Conservation (phyloP, 805 yeast genomes). For the Saccharomycopsis schoenii region DNA sequence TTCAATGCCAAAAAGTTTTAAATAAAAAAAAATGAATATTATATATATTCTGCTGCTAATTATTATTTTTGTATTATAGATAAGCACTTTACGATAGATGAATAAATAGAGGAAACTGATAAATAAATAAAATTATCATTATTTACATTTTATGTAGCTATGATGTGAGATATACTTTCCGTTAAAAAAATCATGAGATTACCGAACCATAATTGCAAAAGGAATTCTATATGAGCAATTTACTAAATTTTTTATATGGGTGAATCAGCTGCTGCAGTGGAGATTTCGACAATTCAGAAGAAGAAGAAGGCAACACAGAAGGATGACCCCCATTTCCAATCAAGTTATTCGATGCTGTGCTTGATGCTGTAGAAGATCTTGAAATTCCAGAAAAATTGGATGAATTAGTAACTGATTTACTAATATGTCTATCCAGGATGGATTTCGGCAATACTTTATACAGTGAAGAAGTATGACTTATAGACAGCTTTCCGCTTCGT, state of each 20-base stretch:
- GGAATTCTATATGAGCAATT: neutral
- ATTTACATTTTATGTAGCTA: neutral
- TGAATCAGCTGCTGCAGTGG: slow-evolving; percentile 3
- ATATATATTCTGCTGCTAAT: neutral
- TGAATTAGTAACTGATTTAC: neutral
- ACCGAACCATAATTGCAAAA: neutral
- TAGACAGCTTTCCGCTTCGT: neutral
- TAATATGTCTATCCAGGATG: neutral
- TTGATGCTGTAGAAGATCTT: neutral
- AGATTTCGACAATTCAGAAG: neutral
- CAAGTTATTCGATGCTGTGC: neutral
- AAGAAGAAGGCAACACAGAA: neutral
- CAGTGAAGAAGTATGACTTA: neutral
- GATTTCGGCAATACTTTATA: neutral
- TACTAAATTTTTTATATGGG: slow-evolving; percentile 11
- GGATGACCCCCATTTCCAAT: neutral
- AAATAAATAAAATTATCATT: neutral
- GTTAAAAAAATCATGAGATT: neutral
- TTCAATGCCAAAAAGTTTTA: slow-evolving; percentile 10
- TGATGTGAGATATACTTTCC: too few species aligned
- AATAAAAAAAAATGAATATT: neutral
- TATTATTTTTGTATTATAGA: neutral
- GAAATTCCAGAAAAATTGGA: neutral
- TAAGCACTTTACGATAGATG: neutral
- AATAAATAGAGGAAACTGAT: neutral